These are phyloP conservation scores for Jatropha curcas DNA, from an alignment of 345 rosid genomes.

Conservation along the genomic window DNA sequence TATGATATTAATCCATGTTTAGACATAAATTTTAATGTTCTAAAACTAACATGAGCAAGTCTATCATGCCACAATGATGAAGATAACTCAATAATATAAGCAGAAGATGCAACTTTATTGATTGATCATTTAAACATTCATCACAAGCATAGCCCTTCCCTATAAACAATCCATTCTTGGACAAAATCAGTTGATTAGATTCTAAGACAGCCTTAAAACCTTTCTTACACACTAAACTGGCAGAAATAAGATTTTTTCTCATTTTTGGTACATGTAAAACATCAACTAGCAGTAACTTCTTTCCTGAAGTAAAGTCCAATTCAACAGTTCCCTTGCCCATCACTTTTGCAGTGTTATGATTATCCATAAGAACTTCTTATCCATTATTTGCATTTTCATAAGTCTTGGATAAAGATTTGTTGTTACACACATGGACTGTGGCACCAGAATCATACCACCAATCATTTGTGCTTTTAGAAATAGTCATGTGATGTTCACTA, in stretches of 20 bases:
- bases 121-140: background rate
- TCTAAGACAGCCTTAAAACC: slow-evolving; percentile 12
- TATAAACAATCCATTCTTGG: slow-evolving; percentile 14
- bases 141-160: slow-evolving; percentile 8
- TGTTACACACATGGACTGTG: too few relatives aligned
- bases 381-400: too few relatives aligned
- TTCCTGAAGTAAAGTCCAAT: background rate
- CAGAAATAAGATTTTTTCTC: slow-evolving; percentile 16
- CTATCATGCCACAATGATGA: background rate
- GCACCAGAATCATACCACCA: too few relatives aligned
- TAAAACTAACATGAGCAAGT: background rate
- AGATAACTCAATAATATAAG: background rate
- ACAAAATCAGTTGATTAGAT: background rate
- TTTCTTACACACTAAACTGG: background rate
- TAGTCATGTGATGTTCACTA: too few relatives aligned
- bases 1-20: background rate
- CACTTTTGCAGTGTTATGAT: too few relatives aligned
- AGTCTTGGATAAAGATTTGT: too few relatives aligned
- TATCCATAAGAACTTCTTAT: too few relatives aligned
- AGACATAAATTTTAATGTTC: background rate
- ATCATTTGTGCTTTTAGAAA: too few relatives aligned
- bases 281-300: background rate
- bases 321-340: background rate
- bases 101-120: background rate
- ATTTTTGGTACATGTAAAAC: slow-evolving; percentile 1